Conservation (phyloP, 768 basidiomycete species). For the Tylopilus balloui region DNA sequence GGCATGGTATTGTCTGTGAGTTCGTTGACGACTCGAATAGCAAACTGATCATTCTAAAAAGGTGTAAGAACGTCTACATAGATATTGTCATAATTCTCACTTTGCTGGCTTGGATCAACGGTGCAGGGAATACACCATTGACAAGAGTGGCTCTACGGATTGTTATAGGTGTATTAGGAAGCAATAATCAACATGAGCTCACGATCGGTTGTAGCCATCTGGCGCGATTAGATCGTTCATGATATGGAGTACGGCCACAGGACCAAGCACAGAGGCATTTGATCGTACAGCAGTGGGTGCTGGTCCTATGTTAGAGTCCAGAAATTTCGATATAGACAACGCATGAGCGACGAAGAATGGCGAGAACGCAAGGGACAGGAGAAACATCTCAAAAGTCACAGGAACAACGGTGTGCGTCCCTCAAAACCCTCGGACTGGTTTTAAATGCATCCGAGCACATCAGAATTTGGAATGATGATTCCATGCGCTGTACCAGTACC, state of each 20-base stretch:
- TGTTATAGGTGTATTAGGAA: background rate
- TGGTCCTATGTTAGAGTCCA: background rate
- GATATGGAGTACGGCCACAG: background rate
- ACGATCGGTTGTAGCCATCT: conserved; percentile 6
- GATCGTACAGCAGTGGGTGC: background rate
- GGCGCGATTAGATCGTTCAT: background rate
- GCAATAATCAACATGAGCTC: background rate
- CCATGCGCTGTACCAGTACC: background rate
- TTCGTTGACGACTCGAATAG: background rate
- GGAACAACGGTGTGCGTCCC: background rate
- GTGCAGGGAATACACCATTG: conserved; percentile 33
- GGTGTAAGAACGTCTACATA: background rate
- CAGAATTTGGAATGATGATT: background rate
- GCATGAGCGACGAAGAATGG: background rate
- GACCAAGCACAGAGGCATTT: background rate
- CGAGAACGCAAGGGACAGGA: background rate
- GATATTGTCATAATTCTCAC: background rate
- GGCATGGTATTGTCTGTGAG: conserved; percentile 42
- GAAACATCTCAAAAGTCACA: background rate
- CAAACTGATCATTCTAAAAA: background rate
- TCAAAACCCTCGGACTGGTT: background rate
- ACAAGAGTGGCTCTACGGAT: background rate
- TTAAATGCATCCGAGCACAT: background rate
- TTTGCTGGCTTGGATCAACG: conserved; percentile 40
- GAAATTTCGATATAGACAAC: background rate